A percentile compares a stretch with the other conserved stretches of the same genome.
Conservation (phyloP, 306 rosid species). For the Malus fusca region DNA sequence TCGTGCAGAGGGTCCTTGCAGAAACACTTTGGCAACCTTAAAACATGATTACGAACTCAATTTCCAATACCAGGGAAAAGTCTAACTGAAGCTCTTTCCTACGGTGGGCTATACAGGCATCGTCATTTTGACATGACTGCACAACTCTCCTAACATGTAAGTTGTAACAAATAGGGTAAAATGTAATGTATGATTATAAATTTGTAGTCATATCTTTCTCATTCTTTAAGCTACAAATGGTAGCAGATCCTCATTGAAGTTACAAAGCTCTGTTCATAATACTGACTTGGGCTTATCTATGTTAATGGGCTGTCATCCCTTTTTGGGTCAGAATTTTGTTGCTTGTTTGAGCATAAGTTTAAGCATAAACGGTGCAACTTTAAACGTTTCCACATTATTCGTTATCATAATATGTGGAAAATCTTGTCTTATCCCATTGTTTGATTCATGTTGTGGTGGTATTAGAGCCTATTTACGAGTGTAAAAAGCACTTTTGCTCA, state of each 20-base stretch:
- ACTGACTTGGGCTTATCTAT: background rate
- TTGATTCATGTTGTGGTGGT: background rate
- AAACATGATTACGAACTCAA: slow-evolving; percentile 65
- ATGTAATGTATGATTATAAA: background rate
- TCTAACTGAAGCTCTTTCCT: slow-evolving; percentile 27
- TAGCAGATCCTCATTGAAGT: background rate
- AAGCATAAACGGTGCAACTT: background rate
- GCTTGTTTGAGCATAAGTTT: background rate
- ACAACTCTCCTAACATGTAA: background rate
- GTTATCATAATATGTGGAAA: background rate
- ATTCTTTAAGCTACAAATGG: slow-evolving; percentile 1
- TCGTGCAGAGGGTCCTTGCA: slow-evolving; percentile 93
- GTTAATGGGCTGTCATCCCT: background rate
- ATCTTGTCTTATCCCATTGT: background rate
- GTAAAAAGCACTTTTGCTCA: background rate
- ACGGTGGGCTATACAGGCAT: slow-evolving; percentile 12
- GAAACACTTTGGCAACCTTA: slow-evolving; percentile 64
- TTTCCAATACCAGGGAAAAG: slow-evolving; percentile 79
- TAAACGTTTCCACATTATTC: background rate
- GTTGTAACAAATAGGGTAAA: background rate
- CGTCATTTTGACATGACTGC: background rate
- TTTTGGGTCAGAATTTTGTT: background rate
- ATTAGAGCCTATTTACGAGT: background rate
- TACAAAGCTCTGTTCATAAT: background rate
- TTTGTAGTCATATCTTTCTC: slow-evolving; percentile 3